A percentile compares a stretch with the other conserved stretches of the same genome.
These are phyloP conservation scores for Truncatella angustata DNA, from an alignment of 2,329 filamentous ascomycete species.

Conservation along the genomic window DNA sequence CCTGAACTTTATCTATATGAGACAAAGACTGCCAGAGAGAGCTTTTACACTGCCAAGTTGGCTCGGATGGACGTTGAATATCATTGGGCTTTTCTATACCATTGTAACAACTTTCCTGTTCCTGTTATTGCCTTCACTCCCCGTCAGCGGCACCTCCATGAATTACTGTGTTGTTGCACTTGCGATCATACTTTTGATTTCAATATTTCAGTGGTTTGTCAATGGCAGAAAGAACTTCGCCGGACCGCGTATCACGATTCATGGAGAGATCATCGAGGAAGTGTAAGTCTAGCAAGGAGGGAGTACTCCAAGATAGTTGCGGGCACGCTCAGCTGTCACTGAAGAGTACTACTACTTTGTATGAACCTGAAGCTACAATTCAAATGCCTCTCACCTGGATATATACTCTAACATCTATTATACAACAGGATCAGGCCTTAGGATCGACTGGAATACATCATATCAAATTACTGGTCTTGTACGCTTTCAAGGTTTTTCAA, in stretches of 20 bases:
- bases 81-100: constrained; percentile 62
- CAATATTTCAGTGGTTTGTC: constrained; percentile 38
- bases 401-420: too few species aligned
- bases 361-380: too few species aligned
- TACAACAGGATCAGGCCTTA: too few species aligned
- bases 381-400: too few species aligned
- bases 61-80: constrained; percentile 61
- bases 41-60: constrained; percentile 53
- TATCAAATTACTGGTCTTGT: too few species aligned
- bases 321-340: too few species aligned
- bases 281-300: too few species aligned
- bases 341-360: too few species aligned
- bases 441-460: too few species aligned
- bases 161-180: constrained; percentile 54
- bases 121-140: constrained; percentile 67
- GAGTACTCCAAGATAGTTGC: too few species aligned
- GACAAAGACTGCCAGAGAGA: constrained; percentile 61
- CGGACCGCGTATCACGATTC: constrained; percentile 32
- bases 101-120: constrained; percentile 73
- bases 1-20: constrained; percentile 66
- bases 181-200: constrained; percentile 46
- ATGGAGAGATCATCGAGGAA: constrained; percentile 12
- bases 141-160: constrained; percentile 67
- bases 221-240: constrained; percentile 46
- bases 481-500: too few species aligned